phyloP scores from a whole-genome alignment of 2,329 filamentous ascomycete genomes.

The Diplodia seriata region DNA sequence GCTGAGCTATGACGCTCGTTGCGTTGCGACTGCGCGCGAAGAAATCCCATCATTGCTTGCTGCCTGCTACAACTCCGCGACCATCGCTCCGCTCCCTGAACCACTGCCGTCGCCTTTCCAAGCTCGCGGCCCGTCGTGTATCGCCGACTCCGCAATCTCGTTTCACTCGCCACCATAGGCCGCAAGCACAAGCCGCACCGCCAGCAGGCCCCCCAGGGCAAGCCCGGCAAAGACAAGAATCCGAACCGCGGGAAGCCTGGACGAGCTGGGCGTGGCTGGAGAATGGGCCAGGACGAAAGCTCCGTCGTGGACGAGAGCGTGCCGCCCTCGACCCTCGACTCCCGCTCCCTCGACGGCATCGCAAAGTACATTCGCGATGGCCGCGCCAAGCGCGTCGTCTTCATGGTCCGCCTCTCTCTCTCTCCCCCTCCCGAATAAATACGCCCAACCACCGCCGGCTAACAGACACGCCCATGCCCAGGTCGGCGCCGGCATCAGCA shows the following conservation, averaged over 20 bases:
- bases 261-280: constrained; percentile 46
- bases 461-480: constrained; percentile 36
- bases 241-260: constrained; percentile 39
- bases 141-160: neutral
- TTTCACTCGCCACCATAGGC: constrained; percentile 54
- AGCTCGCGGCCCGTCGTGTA: neutral
- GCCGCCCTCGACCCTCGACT: constrained; percentile 68
- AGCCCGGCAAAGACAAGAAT: constrained; percentile 40
- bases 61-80: neutral
- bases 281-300: constrained; percentile 88
- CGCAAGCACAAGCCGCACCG: constrained; percentile 54
- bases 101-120: neutral
- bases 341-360: constrained; percentile 73
- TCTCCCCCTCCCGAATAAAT: neutral
- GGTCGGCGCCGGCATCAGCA: constrained; percentile 89
- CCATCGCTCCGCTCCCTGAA: too few species aligned
- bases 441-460: neutral
- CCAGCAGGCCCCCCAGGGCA: constrained; percentile 43
- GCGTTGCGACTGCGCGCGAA: neutral
- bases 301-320: constrained; percentile 71
- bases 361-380: constrained; percentile 81
- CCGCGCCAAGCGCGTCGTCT: constrained; percentile 73
- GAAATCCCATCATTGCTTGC: neutral
- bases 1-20: neutral
- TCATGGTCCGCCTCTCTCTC: constrained; percentile 64